Base-by-base conservation (phyloP, 139 green algal genomes). In the Volvox africanus region DNA sequence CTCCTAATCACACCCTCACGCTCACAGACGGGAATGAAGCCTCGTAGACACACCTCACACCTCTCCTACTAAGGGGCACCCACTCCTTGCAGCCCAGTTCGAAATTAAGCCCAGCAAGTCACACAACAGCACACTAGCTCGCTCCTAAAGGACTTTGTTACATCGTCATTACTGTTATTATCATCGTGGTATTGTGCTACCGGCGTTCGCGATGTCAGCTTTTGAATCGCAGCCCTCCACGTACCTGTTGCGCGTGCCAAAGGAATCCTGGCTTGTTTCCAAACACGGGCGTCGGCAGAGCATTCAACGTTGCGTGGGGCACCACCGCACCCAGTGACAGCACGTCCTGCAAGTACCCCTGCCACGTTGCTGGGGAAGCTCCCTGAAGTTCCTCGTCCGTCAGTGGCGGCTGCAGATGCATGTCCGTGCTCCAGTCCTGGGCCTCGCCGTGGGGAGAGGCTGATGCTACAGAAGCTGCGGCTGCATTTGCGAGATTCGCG, bases 221-320 rank as follows among this genome's bases (percentile, higher is more conserved):
- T n/a, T n/a, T n/a, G n/a, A n/a, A n/a, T n/a, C n/a, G n/a, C n/a
- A n/a, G n/a, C n/a, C 44, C 44, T 55, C 44, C 12, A 18, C 26
- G 26, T 2, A 33, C 73, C 33, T 55, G 76, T 1, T 82, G 76
- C 32, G 76, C 17, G 33, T 82, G 76, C 76, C 76, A 61, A 3
- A 84, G 36, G 36, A 84, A 84, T 22, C 20, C 36, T 24, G 78
- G 78, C 78, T 84, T 84, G 35, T 84, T 33, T 0, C 78, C 78
- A 67, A 84, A 84, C 17, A 37, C 36, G 36, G 78, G 78, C 1
- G 36, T 26, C 11, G 36, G n/a, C 32, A 61, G 78, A 22, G 37
- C 18, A 17, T 67, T 20, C 36, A 12, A 3, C 21, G 19, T 24
- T 11, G 14, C 30, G 22, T 24, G 6, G 21, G 37, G 37, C 37